A percentile compares a stretch with the other conserved stretches of the same genome.
Evolutionary conservation across 441 rosid species (phyloP).

Genomic region (Brassica hybrid): DNA sequence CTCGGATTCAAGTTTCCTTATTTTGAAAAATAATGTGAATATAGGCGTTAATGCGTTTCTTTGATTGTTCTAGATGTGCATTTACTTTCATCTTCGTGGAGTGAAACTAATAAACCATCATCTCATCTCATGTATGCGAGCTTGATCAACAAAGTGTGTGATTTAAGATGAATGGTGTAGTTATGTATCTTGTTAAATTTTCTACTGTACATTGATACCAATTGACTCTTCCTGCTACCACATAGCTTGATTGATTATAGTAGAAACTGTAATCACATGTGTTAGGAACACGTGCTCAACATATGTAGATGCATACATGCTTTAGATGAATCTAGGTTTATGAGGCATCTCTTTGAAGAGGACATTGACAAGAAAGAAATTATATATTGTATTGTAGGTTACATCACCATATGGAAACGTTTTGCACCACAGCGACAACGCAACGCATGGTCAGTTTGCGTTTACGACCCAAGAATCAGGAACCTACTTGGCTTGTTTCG

Average conservation of each 20-base stretch:
- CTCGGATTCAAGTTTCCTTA: conserved; percentile 11
- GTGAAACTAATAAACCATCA: background rate
- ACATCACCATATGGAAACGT: conserved; percentile 80
- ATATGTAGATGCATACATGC: background rate
- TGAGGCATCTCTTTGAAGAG: background rate
- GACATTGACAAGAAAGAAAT: background rate
- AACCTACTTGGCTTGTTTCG: conserved; percentile 77
- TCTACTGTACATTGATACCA: background rate
- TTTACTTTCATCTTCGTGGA: background rate
- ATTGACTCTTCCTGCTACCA: background rate
- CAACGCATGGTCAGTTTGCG: conserved; percentile 85
- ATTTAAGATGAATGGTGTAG: background rate
- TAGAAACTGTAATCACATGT: background rate
- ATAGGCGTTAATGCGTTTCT: background rate
- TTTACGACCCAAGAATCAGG: conserved; percentile 89
- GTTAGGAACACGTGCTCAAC: background rate
- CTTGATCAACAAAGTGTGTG: background rate
- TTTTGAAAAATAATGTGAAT: background rate
- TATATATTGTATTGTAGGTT: conserved; percentile 52
- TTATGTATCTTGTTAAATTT: background rate
- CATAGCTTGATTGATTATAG: conserved; percentile 6
- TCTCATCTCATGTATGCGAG: too few relatives aligned
- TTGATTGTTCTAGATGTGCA: background rate
- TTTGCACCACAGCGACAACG: conserved; percentile 74
- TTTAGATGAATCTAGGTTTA: background rate